Base-by-base conservation (phyloP, 352 stramenopile genomes). In the Globisporangium paroecandrum region DNA sequence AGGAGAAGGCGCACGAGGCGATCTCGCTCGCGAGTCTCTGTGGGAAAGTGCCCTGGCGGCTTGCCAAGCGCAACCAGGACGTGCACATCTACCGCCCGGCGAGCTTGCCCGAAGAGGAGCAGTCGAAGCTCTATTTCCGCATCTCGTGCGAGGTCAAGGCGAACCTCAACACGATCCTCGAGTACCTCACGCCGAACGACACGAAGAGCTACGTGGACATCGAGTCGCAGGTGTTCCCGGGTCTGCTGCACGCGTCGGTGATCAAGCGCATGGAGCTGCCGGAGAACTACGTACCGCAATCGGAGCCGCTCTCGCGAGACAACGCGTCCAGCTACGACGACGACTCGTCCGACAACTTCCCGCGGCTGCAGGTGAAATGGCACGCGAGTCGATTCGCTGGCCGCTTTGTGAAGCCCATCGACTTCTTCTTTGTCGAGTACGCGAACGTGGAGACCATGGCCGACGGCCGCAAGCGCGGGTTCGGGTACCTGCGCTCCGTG, bases 341-440 rank as follows among this genome's bases (percentile, higher is more conserved):
- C 49, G 77, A 80, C 9, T 59, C 58, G 4, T 61, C 65, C 29
- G 75, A 76, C 34, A 78, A 73, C 38, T 90, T 93, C 43, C 88
- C 86, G 13, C 80, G 88, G 20, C 72, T 94, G 36, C 79, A 90
- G 61, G 82, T 95, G 57, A 95, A 95, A 67, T 95, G 88, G 88
- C 88, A 94, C 68, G 88, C 86, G 51, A 93, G 83, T 70, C 83
- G 86, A 22, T 91, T 95, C 43, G 86, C 86, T 2, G 87, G 86
- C 0, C 81, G 86, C 1, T 92, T 94, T 38, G 85, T 92, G 51
- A 94, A 93, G 68, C 85, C 86, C 38, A 76, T 92, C 12, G 88
- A 95, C 61, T 93, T 95, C 54, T 91, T 94, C 63, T 95, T 94
- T 69, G 84, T 94, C 43, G 88, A 95, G 72, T 95, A 94, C 32